Evolutionary conservation across 768 basidiomycete species (phyloP).

Genomic region (Dictyophora rubrovolvata): DNA sequence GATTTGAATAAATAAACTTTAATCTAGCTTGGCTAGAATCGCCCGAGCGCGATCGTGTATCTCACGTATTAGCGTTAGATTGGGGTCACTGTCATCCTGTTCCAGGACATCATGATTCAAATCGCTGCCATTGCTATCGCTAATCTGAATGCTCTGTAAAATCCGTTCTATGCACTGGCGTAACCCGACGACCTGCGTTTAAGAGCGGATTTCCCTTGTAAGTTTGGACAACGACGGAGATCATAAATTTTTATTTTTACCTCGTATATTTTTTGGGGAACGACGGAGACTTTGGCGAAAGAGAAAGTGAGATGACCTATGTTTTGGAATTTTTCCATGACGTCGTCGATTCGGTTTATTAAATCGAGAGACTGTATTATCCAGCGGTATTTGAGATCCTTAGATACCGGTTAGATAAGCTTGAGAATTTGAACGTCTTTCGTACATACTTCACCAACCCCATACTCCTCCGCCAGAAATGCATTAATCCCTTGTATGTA

Average conservation of each 20-base stretch:
- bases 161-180: background rate
- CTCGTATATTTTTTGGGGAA: background rate
- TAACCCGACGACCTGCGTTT: background rate
- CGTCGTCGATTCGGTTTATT: background rate
- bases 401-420: background rate
- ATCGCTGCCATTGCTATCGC: too few relatives aligned
- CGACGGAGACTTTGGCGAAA: background rate
- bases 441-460: background rate
- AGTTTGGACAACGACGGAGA: background rate
- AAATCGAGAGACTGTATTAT: background rate
- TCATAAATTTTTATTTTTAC: background rate
- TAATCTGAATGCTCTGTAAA: background rate
- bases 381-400: background rate
- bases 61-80: background rate
- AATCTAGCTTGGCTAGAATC: background rate
- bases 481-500: conserved; percentile 1
- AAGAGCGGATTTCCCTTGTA: background rate
- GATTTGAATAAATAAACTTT: too few relatives aligned
- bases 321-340: background rate
- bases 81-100: background rate
- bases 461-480: background rate
- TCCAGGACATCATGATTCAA: too few relatives aligned
- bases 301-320: background rate
- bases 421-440: background rate
- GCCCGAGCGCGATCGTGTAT: background rate